Percentiles rank a stretch among this genome's conserved stretches.
phyloP scores from a whole-genome alignment of 805 yeast genomes.

The Wickerhamomyces chambardii region DNA sequence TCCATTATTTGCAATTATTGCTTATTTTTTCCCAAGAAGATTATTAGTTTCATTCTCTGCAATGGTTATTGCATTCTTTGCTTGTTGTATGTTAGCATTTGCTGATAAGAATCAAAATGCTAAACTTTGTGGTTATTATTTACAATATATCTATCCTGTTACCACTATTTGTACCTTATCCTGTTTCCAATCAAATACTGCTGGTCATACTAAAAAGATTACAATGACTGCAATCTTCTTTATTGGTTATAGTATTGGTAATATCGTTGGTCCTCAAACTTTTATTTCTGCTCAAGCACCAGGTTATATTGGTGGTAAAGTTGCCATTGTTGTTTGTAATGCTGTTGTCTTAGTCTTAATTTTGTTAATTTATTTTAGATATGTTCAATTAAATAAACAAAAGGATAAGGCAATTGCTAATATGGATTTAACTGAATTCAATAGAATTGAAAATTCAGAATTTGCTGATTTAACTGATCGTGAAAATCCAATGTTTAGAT shows the following conservation, averaged over 20 bases:
- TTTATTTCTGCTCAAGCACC: constrained; percentile 49
- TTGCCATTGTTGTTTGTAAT: constrained; percentile 41
- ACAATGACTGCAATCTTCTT: constrained; percentile 45
- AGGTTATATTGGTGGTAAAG: constrained; percentile 41
- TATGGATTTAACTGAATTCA: constrained; percentile 10
- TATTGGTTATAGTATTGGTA: constrained; percentile 55
- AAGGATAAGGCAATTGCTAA: constrained; percentile 21
- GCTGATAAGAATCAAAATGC: constrained; percentile 5
- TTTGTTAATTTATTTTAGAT: constrained; percentile 20
- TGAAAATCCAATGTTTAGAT: constrained; percentile 46
- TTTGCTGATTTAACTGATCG: constrained; percentile 45
- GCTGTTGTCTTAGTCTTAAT: constrained; percentile 29
- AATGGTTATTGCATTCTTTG: constrained; percentile 12
- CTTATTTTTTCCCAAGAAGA: background rate
- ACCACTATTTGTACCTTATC: constrained; percentile 22
- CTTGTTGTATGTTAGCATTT: constrained; percentile 22
- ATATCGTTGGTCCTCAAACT: constrained; percentile 62
- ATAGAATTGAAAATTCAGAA: constrained; percentile 13
- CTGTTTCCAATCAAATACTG: constrained; percentile 35
- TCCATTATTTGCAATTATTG: constrained; percentile 2
- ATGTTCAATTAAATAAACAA: constrained; percentile 23
- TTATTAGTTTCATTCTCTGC: background rate
- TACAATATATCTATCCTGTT: constrained; percentile 15
- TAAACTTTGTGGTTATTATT: constrained; percentile 3
- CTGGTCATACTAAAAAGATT: constrained; percentile 64